phyloP scores from a whole-genome alignment of 176 grass and related monocot species.

The Guadua angustifolia region DNA sequence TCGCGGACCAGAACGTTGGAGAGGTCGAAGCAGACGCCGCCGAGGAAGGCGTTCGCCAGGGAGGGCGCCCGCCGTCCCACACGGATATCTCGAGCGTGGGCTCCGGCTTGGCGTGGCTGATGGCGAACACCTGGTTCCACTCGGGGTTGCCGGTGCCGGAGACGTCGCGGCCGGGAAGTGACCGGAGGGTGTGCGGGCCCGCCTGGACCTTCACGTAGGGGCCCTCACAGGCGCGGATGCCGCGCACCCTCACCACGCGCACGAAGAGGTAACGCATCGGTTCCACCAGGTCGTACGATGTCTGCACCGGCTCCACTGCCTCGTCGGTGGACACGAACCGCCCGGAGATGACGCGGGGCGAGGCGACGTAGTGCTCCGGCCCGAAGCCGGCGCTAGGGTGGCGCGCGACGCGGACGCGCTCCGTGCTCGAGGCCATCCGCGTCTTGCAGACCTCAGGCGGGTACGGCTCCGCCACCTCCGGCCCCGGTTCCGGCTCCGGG shows the following conservation, averaged over 20 bases:
- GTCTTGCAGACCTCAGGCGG: conserved; percentile 73
- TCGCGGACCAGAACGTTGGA: conserved; percentile 82
- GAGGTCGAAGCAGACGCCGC: conserved; percentile 96
- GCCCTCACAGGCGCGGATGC: conserved; percentile 68
- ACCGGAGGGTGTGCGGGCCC: conserved; percentile 60
- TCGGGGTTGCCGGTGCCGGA: conserved; percentile 65
- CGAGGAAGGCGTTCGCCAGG: conserved; percentile 60
- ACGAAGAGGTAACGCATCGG: conserved; percentile 93
- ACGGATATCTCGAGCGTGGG: conserved; percentile 82
- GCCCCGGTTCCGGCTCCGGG: conserved; percentile 28
- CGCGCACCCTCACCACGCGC: conserved; percentile 72
- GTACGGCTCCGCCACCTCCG: conserved; percentile 57
- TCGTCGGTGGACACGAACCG: conserved; percentile 66
- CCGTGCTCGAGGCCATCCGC: conserved; percentile 59
- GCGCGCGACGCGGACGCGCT: conserved; percentile 47
- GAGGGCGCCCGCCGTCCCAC: conserved; percentile 59
- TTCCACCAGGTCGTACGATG: conserved; percentile 86
- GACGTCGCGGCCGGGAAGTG: conserved; percentile 59
- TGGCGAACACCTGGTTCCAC: conserved; percentile 86
- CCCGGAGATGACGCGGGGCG: conserved; percentile 63
- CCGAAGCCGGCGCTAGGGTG: conserved; percentile 30
- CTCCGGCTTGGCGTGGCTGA: conserved; percentile 71
- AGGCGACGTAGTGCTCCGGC: conserved; percentile 35
- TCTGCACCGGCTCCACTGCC: conserved; percentile 54
- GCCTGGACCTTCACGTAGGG: conserved; percentile 74